A percentile compares a stretch with the other conserved stretches of the same genome.
Evolutionary conservation across 2,329 filamentous ascomycete genomes (phyloP).

Genomic region (Periconia digitata): DNA sequence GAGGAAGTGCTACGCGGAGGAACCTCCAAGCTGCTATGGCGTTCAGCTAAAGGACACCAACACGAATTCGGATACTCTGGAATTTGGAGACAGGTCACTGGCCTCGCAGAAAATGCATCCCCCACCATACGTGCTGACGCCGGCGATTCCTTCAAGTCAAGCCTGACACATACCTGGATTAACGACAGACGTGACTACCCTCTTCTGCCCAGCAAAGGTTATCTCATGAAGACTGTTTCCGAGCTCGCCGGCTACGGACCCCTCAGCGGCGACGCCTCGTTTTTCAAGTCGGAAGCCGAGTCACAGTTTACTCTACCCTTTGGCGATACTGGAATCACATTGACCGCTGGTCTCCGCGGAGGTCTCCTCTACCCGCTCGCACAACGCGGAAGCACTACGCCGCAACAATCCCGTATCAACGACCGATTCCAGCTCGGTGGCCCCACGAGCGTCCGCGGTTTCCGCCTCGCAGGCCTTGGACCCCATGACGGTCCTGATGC

Average conservation of each 20-base stretch:
- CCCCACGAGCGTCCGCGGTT: slow-evolving; percentile 91
- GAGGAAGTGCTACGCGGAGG: slow-evolving; percentile 85
- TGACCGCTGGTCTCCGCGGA: slow-evolving; percentile 78
- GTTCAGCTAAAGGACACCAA: slow-evolving; percentile 62
- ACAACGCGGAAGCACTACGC: slow-evolving; percentile 56
- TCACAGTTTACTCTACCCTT: slow-evolving; percentile 75
- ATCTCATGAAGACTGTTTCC: slow-evolving; percentile 73
- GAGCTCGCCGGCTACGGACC: slow-evolving; percentile 88
- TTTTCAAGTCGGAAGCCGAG: slow-evolving; percentile 89
- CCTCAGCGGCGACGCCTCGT: slow-evolving; percentile 86
- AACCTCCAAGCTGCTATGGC: slow-evolving; percentile 75
- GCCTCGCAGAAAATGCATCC: slow-evolving; percentile 73
- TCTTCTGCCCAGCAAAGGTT: slow-evolving; percentile 79
- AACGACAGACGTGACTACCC: slow-evolving; percentile 82
- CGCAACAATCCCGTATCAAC: slow-evolving; percentile 76
- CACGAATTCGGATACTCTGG: slow-evolving; percentile 81
- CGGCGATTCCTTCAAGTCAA: slow-evolving; percentile 88
- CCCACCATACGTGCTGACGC: slow-evolving; percentile 81
- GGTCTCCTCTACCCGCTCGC: slow-evolving; percentile 84
- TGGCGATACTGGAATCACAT: slow-evolving; percentile 73
- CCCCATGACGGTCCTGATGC: slow-evolving; percentile 84
- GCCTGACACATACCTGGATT: slow-evolving; percentile 77
- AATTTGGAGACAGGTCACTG: slow-evolving; percentile 86
- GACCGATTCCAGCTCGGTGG: slow-evolving; percentile 95
- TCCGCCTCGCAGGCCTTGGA: slow-evolving; percentile 84